These are phyloP conservation scores for Paraleonurus japonicus DNA, from an alignment of 257 asterid genomes.

Conservation along the genomic window DNA sequence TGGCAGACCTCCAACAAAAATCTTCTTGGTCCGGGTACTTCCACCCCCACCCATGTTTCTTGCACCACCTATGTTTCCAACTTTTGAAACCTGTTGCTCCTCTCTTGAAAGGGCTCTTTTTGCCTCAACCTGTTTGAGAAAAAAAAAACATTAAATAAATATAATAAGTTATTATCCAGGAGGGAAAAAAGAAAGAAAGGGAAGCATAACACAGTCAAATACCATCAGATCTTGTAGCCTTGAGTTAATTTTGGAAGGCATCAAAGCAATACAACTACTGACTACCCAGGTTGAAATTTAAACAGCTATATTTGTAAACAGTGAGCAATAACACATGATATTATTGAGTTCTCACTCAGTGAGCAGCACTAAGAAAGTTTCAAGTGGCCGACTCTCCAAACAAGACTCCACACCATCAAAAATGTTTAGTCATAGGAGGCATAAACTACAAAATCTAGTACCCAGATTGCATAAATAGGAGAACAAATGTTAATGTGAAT, in stretches of 20 bases:
- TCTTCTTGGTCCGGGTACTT: constrained; percentile 72
- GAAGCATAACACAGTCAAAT: not conserved
- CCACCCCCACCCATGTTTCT: constrained; percentile 67
- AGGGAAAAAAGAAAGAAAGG: not conserved
- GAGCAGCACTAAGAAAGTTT: not conserved
- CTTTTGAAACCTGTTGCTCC: constrained; percentile 79
- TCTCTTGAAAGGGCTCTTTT: constrained; percentile 92
- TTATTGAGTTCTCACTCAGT: not conserved
- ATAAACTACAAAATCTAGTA: not conserved
- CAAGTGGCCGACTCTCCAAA: not conserved
- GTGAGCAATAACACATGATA: not conserved
- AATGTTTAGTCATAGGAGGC: not conserved
- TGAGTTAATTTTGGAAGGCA: not conserved
- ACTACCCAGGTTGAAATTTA: not conserved
- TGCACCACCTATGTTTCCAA: constrained; percentile 52
- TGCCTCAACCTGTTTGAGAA: constrained; percentile 69
- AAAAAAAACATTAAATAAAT: not conserved
- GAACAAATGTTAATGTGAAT: not conserved
- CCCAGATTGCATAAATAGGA: not conserved
- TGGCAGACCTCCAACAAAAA: constrained; percentile 91
- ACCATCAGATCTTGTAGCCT: not conserved
- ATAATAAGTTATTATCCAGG: no score
- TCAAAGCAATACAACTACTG: not conserved
- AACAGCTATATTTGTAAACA: not conserved
- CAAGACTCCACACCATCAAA: not conserved